phyloP scores from a whole-genome alignment of 768 basidiomycete species.

The Stropharia rugosoannulata region DNA sequence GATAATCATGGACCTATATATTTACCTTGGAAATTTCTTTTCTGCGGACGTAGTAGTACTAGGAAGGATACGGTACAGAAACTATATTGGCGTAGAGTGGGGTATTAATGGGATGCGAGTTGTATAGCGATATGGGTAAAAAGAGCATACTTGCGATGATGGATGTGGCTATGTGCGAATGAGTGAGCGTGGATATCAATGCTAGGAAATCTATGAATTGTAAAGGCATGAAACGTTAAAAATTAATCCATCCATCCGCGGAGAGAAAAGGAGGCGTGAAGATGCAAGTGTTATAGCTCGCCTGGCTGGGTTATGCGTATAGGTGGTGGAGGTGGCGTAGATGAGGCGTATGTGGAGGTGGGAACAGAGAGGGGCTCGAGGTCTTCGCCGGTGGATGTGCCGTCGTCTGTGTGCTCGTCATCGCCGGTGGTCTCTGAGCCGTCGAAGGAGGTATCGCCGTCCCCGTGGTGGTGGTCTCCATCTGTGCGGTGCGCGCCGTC shows the following conservation, averaged over 20 bases:
- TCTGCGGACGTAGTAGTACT: too few relatives aligned
- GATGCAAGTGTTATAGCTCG: constrained; percentile 11
- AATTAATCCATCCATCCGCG: too few relatives aligned
- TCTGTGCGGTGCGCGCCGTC: constrained; percentile 24
- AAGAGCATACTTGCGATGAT: not conserved
- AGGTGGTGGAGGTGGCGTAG: constrained; percentile 33
- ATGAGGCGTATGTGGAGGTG: constrained; percentile 22
- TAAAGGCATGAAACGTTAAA: not conserved
- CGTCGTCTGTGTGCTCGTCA: not conserved
- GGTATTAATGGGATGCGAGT: too few relatives aligned
- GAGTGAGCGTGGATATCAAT: not conserved
- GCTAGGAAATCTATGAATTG: not conserved
- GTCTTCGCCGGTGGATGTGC: constrained; percentile 9
- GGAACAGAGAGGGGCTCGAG: constrained; percentile 41
- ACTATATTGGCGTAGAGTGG: too few relatives aligned
- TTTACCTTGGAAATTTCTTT: too few relatives aligned
- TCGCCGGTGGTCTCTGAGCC: not conserved
- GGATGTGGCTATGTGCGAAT: not conserved
- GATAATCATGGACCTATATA: not conserved
- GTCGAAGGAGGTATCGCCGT: not conserved
- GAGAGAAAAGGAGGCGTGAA: constrained; percentile 1
- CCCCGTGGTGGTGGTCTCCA: constrained; percentile 23
- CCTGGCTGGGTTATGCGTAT: constrained; percentile 37
- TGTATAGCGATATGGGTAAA: too few relatives aligned
- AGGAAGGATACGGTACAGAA: too few relatives aligned